Conservation (phyloP, 768 basidiomycete genomes). For the Suillus clintonianus region DNA sequence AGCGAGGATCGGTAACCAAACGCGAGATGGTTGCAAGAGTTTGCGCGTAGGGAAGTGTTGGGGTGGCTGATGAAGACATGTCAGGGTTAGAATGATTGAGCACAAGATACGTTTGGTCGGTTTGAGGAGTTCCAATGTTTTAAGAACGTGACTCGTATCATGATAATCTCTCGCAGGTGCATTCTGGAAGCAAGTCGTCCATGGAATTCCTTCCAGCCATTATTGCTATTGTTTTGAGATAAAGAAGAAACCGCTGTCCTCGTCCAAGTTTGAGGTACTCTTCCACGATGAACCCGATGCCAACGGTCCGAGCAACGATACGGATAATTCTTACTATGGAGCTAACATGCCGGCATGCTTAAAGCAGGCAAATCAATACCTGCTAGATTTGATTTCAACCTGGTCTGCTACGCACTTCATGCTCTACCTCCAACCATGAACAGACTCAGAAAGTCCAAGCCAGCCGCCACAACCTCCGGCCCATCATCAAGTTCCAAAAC, state of each 20-base stretch:
- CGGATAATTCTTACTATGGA: background rate
- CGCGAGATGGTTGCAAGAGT: conserved; percentile 3
- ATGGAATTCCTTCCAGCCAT: background rate
- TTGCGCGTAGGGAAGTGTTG: conserved; percentile 1
- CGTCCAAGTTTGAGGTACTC: too few species aligned
- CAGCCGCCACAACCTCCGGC: conserved; percentile 1
- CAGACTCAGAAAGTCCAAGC: conserved; percentile 23
- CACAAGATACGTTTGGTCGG: too few species aligned
- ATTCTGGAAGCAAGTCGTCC: background rate
- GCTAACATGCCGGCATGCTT: background rate
- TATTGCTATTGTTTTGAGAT: background rate
- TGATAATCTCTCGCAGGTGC: background rate
- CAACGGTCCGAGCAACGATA: background rate
- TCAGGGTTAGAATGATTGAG: background rate
- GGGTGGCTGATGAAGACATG: background rate
- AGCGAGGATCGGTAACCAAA: conserved; percentile 26
- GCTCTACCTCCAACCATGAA: conserved; percentile 17
- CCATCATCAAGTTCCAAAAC: background rate
- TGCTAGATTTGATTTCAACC: background rate
- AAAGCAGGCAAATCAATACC: background rate
- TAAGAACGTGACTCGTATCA: background rate
- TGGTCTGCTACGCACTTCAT: background rate
- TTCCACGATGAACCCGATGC: too few species aligned
- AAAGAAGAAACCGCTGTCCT: background rate
- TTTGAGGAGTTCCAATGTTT: background rate